phyloP scores from a whole-genome alignment of 1,284 basidiomycete genomes.

The Malassezia dermatis region DNA sequence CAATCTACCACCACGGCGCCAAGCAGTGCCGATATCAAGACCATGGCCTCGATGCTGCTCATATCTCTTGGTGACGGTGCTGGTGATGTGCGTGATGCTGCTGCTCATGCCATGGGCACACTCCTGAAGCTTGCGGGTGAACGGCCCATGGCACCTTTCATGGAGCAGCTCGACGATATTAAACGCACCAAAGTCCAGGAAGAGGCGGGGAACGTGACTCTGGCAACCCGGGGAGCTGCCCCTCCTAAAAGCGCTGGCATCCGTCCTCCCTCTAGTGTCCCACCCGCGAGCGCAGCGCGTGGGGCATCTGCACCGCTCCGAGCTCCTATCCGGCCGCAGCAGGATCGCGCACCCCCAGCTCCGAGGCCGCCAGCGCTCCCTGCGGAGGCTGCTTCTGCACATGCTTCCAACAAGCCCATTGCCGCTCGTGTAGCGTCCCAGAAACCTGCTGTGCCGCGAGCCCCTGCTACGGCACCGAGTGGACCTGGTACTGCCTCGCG shows the following conservation, averaged over 20 bases:
- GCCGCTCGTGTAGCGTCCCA: not conserved
- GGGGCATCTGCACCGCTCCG: conserved; percentile 21
- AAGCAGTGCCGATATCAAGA: conserved; percentile 67
- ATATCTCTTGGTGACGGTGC: conserved; percentile 73
- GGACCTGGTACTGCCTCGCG: conserved; percentile 33
- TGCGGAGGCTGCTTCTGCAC: not conserved
- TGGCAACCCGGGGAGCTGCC: not conserved
- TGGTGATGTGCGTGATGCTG: conserved; percentile 80
- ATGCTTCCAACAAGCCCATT: not conserved
- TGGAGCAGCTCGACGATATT: conserved; percentile 78
- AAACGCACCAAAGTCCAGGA: conserved; percentile 90
- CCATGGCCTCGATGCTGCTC: conserved; percentile 68
- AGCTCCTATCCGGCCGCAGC: conserved; percentile 19
- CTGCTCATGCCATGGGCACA: conserved; percentile 74
- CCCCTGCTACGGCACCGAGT: not conserved
- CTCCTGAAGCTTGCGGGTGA: conserved; percentile 97
- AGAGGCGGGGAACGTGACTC: conserved; percentile 56
- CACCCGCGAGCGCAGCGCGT: conserved; percentile 17
- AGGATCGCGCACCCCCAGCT: conserved; percentile 17
- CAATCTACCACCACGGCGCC: conserved; percentile 58
- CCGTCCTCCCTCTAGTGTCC: conserved; percentile 54
- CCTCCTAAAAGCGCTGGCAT: conserved; percentile 53
- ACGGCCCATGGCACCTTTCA: conserved; percentile 71
- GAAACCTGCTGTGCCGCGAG: not conserved
- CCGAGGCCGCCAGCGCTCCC: not conserved